These are phyloP conservation scores for Pecoramyces ruminantium DNA, from an alignment of 192 early-diverging fungal genomes.

Conservation along the genomic window DNA sequence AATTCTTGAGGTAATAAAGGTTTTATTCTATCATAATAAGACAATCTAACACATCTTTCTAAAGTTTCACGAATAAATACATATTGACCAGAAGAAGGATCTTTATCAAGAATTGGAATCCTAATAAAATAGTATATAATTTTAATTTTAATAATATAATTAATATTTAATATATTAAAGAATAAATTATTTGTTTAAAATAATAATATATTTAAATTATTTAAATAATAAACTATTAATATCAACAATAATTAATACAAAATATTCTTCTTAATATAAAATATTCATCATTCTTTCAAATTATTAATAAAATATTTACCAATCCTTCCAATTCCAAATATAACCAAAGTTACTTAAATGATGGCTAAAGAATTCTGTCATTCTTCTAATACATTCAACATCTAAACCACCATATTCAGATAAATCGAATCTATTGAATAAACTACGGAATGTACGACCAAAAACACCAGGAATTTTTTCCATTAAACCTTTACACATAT, in stretches of 20 bases:
- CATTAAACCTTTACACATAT: slow-evolving; percentile 36
- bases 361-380: slow-evolving; percentile 76
- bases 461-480: slow-evolving; percentile 41
- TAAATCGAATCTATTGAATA: slow-evolving; percentile 43
- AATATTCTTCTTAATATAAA: too few species aligned
- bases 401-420: slow-evolving; percentile 39
- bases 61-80: slow-evolving; percentile 76
- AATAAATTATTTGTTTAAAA: too few species aligned
- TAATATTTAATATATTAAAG: too few species aligned
- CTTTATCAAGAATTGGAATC: slow-evolving; percentile 27
- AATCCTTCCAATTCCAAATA: slow-evolving; percentile 75
- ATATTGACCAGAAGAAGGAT: slow-evolving; percentile 30
- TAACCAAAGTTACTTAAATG: slow-evolving; percentile 88
- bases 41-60: slow-evolving; percentile 66
- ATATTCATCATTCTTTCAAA: too few species aligned
- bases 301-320: slow-evolving; percentile 21
- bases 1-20: slow-evolving; percentile 55
- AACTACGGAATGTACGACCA: slow-evolving; percentile 38
- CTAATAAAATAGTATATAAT: slow-evolving; percentile 16
- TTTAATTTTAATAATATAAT: too few species aligned
- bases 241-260: too few species aligned
- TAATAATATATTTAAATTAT: too few species aligned
- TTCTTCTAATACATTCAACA: slow-evolving; percentile 63
- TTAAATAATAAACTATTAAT: too few species aligned
- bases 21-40: slow-evolving; percentile 79